phyloP scores from a whole-genome alignment of 2,329 filamentous ascomycete genomes.

The Fusarium circinatum region DNA sequence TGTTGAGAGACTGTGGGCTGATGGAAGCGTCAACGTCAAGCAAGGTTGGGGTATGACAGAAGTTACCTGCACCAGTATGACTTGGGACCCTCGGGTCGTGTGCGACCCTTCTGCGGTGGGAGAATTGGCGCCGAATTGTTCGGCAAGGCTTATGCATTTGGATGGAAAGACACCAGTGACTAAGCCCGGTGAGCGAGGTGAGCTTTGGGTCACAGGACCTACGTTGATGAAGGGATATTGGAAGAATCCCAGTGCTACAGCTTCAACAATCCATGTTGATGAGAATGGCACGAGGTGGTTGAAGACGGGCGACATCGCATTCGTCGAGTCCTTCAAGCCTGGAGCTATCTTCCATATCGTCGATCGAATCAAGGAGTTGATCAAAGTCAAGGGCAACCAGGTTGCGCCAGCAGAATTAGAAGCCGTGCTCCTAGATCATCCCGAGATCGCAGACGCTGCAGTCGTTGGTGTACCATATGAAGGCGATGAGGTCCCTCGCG shows the following conservation, averaged over 20 bases:
- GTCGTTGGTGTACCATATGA: slow-evolving; percentile 59
- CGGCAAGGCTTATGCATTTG: slow-evolving; percentile 72
- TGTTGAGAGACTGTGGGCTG: slow-evolving; percentile 63
- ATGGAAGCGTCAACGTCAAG: slow-evolving; percentile 50
- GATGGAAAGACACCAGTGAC: slow-evolving; percentile 60
- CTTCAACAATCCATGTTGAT: slow-evolving; percentile 62
- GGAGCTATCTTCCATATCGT: slow-evolving; percentile 68
- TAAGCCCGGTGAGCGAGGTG: slow-evolving; percentile 65
- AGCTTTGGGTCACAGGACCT: slow-evolving; percentile 78
- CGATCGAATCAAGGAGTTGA: slow-evolving; percentile 74
- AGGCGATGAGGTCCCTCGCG: slow-evolving; percentile 68
- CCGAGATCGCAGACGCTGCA: slow-evolving; percentile 75
- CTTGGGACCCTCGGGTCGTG: slow-evolving; percentile 71
- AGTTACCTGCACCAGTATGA: slow-evolving; percentile 74
- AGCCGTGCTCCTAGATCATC: slow-evolving; percentile 75
- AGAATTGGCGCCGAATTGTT: slow-evolving; percentile 51
- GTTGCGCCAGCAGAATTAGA: slow-evolving; percentile 82
- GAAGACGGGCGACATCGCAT: slow-evolving; percentile 79
- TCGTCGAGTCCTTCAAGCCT: slow-evolving; percentile 66
- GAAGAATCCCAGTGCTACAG: slow-evolving; percentile 74
- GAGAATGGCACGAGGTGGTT: slow-evolving; percentile 69
- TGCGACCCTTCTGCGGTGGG: slow-evolving; percentile 29
- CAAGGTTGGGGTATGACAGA: slow-evolving; percentile 94
- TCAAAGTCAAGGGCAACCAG: slow-evolving; percentile 76
- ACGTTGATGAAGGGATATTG: slow-evolving; percentile 83